These are phyloP conservation scores for Trypanosoma rangeli DNA, from an alignment of 208 protist genomes.

Conservation along the genomic window DNA sequence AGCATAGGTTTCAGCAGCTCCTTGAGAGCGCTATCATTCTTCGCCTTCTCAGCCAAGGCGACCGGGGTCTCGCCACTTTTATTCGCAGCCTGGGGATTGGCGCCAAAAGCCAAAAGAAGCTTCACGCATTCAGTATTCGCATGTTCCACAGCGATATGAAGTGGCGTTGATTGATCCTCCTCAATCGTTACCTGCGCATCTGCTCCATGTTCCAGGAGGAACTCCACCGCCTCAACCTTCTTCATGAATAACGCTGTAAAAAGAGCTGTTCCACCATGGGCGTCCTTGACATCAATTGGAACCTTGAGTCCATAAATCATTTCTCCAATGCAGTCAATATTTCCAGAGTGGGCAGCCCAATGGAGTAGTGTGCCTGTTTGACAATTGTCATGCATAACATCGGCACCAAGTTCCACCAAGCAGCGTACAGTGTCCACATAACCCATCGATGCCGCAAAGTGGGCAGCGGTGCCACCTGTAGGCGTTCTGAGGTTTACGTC, in stretches of 20 bases:
- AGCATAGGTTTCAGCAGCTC: slow-evolving; percentile 70
- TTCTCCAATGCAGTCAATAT: slow-evolving; percentile 67
- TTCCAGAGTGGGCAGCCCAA: slow-evolving; percentile 84
- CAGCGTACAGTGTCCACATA: slow-evolving; percentile 64
- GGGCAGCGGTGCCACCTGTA: slow-evolving; percentile 63
- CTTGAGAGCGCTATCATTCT: slow-evolving; percentile 37
- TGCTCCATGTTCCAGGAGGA: slow-evolving; percentile 87
- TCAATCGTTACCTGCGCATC: slow-evolving; percentile 52
- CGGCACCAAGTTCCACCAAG: slow-evolving; percentile 64
- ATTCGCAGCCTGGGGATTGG: slow-evolving; percentile 61
- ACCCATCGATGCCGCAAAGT: slow-evolving; percentile 82
- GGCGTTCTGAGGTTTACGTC: slow-evolving; percentile 63
- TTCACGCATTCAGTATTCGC: slow-evolving; percentile 69
- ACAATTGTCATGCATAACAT: slow-evolving; percentile 39
- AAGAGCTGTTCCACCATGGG: slow-evolving; percentile 80
- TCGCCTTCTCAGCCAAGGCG: slow-evolving; percentile 51
- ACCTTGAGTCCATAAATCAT: slow-evolving; percentile 84
- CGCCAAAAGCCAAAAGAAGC: slow-evolving; percentile 65
- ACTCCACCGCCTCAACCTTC: slow-evolving; percentile 69
- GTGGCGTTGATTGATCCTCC: slow-evolving; percentile 74
- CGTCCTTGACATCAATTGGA: slow-evolving; percentile 66
- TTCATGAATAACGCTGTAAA: slow-evolving; percentile 88
- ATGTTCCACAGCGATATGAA: slow-evolving; percentile 87
- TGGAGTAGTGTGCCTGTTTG: slow-evolving; percentile 84
- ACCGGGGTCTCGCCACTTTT: slow-evolving; percentile 57